Base-by-base conservation (phyloP, 1,139 yeast genomes). In the Geotrichum carabidarum region DNA sequence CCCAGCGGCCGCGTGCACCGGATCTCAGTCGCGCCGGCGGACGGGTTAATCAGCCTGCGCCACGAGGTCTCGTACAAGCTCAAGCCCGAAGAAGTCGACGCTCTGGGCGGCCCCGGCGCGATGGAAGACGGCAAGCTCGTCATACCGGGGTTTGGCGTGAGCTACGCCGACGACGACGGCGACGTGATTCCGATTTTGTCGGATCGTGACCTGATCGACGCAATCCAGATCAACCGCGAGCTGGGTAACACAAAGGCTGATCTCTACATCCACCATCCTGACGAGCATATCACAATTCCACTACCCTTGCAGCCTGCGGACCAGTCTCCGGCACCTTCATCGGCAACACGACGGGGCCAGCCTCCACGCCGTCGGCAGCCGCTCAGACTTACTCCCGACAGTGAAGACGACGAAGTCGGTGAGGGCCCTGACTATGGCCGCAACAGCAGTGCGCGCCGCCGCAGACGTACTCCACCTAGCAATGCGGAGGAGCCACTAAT, bases 101-200 rank as follows among this genome's bases (percentile, higher is more conserved):
- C 66, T 6, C 69, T 84, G 46, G 77, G 76, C 4, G 76, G 76
- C 18, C 57, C 55, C 0, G 72, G 70, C 4, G 54, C 51, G 14
- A 63, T 62, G 11, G 67, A 61, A 12, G 71, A 63, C 2, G 61
- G 60, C 32, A 58, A 58, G 40, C 50, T 57, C 67, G 69, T 46
- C 58, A 65, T 57, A 49, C 63, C 72, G 4, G 71, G 68, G 1
- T 85, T 82, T 68, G 90, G 89, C 1, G 78, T 88, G 50, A 83
- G 91, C 58, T 89, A 88, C 63, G 69, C 83, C 34, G 96, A 89
- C 65, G 96, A 89, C 64, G 96, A 89, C 64, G 87, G 88, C 4
- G 96, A 89, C 67, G 72, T 84, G 5, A 88, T 89, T 27, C 83
- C 89, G 1, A 82, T 89, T 44, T 84, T 94, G 0, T 78, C 88